phyloP scores from a whole-genome alignment of 1,139 yeast species.

The Geotrichum restrictum region DNA sequence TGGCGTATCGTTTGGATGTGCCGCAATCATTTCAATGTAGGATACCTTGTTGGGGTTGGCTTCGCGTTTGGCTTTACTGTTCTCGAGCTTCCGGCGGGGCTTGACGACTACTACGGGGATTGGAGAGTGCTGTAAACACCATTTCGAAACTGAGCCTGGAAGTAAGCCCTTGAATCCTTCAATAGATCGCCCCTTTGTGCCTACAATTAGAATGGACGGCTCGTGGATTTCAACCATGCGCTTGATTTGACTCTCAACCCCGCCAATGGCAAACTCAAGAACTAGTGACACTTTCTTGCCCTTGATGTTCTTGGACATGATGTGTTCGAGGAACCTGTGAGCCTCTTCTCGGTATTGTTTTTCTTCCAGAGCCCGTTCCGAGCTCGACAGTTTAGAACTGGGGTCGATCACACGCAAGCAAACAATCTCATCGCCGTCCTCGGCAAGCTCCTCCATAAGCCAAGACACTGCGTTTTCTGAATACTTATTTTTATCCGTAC shows the following conservation, averaged over 20 bases:
- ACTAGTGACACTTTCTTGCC: constrained; percentile 44
- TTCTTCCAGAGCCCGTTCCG: constrained; percentile 32
- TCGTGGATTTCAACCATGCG: constrained; percentile 55
- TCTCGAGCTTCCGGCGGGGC: constrained; percentile 46
- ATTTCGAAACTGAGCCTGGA: constrained; percentile 49
- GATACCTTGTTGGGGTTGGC: constrained; percentile 32
- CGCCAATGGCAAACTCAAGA: constrained; percentile 60
- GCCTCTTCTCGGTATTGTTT: constrained; percentile 42
- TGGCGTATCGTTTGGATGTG: constrained; percentile 18
- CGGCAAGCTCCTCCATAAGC: constrained; percentile 62
- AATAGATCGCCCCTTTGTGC: constrained; percentile 47
- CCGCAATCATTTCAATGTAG: constrained; percentile 18
- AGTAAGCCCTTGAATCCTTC: constrained; percentile 48
- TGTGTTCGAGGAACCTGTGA: constrained; percentile 39
- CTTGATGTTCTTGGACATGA: constrained; percentile 45
- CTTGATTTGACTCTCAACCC: constrained; percentile 53
- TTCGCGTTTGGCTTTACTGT: constrained; percentile 35
- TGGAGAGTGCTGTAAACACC: constrained; percentile 61
- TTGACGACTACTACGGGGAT: constrained; percentile 68
- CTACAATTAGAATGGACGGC: constrained; percentile 64
- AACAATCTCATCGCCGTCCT: constrained; percentile 66
- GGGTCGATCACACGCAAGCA: constrained; percentile 57
- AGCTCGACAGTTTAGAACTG: constrained; percentile 9
- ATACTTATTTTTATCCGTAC: constrained; percentile 55
- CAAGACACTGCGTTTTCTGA: constrained; percentile 60